Evolutionary conservation across 208 protist species (phyloP).

Genomic region (Trypanosoma lewisi): DNA sequence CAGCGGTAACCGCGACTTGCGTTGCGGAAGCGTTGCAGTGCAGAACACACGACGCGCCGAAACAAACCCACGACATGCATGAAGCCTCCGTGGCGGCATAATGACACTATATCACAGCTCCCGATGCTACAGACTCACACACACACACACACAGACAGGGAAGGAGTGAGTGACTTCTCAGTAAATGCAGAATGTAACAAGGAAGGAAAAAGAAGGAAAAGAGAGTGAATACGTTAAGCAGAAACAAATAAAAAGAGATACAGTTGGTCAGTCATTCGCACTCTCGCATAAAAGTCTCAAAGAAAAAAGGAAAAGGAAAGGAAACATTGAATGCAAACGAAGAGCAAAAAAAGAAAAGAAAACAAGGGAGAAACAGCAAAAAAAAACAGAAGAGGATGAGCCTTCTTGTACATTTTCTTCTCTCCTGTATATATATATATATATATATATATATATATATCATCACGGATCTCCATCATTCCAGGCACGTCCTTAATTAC

Average conservation of each 20-base stretch:
- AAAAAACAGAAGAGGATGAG: neutral
- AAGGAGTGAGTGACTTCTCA: too few species aligned
- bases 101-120: neutral
- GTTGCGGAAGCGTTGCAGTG: neutral
- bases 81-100: neutral
- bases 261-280: too few species aligned
- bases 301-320: neutral
- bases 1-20: neutral
- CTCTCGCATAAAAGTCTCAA: too few species aligned
- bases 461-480: too few species aligned
- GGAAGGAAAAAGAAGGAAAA: slow-evolving; percentile 13
- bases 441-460: too few species aligned
- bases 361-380: neutral
- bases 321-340: neutral
- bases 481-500: too few species aligned
- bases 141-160: slow-evolving; percentile 11
- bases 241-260: neutral
- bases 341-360: neutral
- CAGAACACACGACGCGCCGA: neutral
- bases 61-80: neutral
- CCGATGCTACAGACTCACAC: neutral
- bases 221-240: neutral
- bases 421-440: neutral
- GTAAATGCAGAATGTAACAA: too few species aligned
- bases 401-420: neutral